Evolutionary conservation across 1,139 yeast species (phyloP), one percentile per base, ranked within the genome.

Genomic region (Taphrina confusa): DNA sequence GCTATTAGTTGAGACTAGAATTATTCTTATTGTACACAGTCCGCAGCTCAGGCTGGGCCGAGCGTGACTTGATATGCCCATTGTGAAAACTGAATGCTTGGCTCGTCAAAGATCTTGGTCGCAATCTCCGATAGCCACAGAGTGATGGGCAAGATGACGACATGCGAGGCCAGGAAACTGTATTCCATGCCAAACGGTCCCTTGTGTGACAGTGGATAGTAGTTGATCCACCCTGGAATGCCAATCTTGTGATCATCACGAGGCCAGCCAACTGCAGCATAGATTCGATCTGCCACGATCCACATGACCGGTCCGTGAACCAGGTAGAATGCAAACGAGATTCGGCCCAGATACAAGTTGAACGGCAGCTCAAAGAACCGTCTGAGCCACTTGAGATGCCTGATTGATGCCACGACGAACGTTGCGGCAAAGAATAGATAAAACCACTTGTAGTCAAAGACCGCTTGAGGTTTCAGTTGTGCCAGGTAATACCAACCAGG

Each of bases 401-500:
- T 14, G 44, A 54, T 46, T 12, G 51, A 34, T 3, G 12, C 9
- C 14, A 54, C 58, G 31, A 46, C 25, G 34, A 44, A 27, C 9
- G 28, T 25, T 30, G 58, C 51, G 18, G 58, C 58, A 37, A 25
- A 42, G 18, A 46, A 42, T 33, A 54, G 40, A 34, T 46, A 54
- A 51, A 54, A 54, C 58, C 58, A 54, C 23, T 54, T 54, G 49
- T 42, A 54, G 27, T 54, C 58, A 33, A 23, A 42, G 36, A 45
- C 49, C 4, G 58, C 58, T 25, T 34, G 34, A 9, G 58, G 58
- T 11, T 22, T 44, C 14, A 54, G 40, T n/a, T n/a, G 12, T 4
- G 58, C 42, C 18, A 54, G 58, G 33, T 44, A 54, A 28, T 42
- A 34, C 58, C 58, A 54, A 16, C 58, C 58, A n/a, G 58, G 58